Evolutionary conservation across 192 early-diverging fungal species (phyloP), one percentile per base, ranked within the genome.

Genomic region (Mortierella antarctica): DNA sequence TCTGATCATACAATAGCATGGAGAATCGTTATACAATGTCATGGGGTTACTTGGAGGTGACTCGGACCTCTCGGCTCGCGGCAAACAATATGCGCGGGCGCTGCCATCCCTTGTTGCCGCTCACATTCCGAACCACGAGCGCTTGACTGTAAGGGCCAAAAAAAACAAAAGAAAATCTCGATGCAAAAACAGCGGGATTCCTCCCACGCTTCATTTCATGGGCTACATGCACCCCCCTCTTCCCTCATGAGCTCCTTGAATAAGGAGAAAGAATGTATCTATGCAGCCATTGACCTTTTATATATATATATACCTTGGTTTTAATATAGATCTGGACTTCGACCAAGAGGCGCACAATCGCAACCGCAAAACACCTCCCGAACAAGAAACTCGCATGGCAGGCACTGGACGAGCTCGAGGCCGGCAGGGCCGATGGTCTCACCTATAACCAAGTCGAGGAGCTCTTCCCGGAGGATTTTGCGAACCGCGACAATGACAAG

Each of bases 371-470:
- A 12, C 76, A 90, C 48, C 76, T 99, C 21, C 83, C 88, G 7
- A 95, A 94, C 83, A 92, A 94, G 59, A 96, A 97, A 67, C 83
- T 97, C 62, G 91, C 93, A 65, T 99, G 97, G 96, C 98, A 99
- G 82, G 95, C 94, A 57, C 83, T 99, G 67, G 98, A 99, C 83
- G 98, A 99, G 83, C 83, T 99, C 49, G 95, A 98, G 71, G 93
- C 95, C 9, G 98, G 98, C 10, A 92, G 95, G 17, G 99, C 97
- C 83, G 98, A 99, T 87, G 96, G 94, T 14, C 86, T 98, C 73
- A 99, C 98, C 18, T 99, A 99, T 82, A 98, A 99, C 69, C 96
- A 99, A 69, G 97, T 99, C 66, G 96, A 96, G 70, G 84, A 92
- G 59, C 85, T 88, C 76, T 98, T 92, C 84, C 98, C 98, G 6